Conservation (phyloP, 768 basidiomycete genomes). For the Russula sp. region DNA sequence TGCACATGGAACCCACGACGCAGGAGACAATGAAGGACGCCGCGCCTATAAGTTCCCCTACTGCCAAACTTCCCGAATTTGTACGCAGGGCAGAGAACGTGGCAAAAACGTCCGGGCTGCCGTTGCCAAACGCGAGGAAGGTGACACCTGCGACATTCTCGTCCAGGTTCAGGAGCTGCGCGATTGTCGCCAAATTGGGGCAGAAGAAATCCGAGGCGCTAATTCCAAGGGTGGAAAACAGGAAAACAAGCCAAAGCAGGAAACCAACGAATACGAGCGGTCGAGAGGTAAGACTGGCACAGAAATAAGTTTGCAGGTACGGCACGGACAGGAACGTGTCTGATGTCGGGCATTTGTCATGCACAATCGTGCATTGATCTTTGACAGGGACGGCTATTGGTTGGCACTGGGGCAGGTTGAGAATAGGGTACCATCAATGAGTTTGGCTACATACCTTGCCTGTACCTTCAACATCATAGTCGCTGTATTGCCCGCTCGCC, state of each 20-base stretch:
- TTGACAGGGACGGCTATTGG: slow-evolving; percentile 48
- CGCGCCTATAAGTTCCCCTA: slow-evolving; percentile 93
- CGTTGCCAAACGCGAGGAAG: slow-evolving; percentile 94
- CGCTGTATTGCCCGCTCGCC: background rate
- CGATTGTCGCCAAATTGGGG: slow-evolving; percentile 88
- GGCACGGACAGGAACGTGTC: slow-evolving; percentile 62
- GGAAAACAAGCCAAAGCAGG: slow-evolving; percentile 76
- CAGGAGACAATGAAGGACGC: slow-evolving; percentile 94
- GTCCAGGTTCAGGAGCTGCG: slow-evolving; percentile 76
- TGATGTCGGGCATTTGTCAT: slow-evolving; percentile 46
- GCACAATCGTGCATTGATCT: slow-evolving; percentile 61
- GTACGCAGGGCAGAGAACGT: slow-evolving; percentile 90
- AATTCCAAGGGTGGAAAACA: slow-evolving; percentile 94
- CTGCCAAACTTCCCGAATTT: slow-evolving; percentile 79
- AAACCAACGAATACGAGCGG: slow-evolving; percentile 57
- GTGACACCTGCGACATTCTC: slow-evolving; percentile 96
- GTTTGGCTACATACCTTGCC: slow-evolving; percentile 16
- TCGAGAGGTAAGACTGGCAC: slow-evolving; percentile 46
- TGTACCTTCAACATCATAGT: background rate
- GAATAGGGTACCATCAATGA: background rate
- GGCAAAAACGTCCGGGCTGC: slow-evolving; percentile 92
- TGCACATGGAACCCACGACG: slow-evolving; percentile 96
- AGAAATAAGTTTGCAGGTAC: slow-evolving; percentile 68
- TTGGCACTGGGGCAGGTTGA: slow-evolving; percentile 43
- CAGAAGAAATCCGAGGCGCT: slow-evolving; percentile 97